Conservation (phyloP, 805 yeast species). For the Jamesozyma spencerorum region DNA sequence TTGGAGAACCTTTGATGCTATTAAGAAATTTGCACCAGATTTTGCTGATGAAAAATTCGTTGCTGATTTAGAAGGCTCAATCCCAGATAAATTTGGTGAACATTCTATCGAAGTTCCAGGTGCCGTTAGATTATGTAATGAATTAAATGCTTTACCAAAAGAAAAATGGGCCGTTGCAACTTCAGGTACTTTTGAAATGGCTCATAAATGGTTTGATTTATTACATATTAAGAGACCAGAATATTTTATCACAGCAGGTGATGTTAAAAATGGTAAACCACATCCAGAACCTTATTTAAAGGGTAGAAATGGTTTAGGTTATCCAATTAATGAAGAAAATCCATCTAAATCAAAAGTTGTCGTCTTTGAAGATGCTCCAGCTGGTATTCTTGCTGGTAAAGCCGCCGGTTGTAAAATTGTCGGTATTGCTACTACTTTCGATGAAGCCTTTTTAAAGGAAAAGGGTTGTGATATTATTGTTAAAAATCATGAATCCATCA, state of each 20-base stretch:
- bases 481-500: constrained; percentile 56
- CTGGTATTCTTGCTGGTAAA: constrained; percentile 76
- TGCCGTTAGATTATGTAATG: constrained; percentile 51
- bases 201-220: constrained; percentile 68
- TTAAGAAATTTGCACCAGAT: constrained; percentile 65
- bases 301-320: constrained; percentile 39
- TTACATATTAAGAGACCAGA: constrained; percentile 55
- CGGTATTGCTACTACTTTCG: constrained; percentile 77
- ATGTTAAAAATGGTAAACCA: constrained; percentile 74
- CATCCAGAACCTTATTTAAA: constrained; percentile 72
- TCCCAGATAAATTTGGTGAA: constrained; percentile 65
- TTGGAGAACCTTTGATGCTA: constrained; percentile 71
- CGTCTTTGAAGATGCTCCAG: constrained; percentile 85
- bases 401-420: constrained; percentile 75
- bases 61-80: constrained; percentile 56
- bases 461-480: constrained; percentile 81
- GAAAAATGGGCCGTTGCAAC: constrained; percentile 83
- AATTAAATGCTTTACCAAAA: constrained; percentile 42
- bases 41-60: constrained; percentile 59
- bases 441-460: constrained; percentile 54
- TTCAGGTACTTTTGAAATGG: constrained; percentile 69
- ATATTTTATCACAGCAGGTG: constrained; percentile 73
- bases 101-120: constrained; percentile 71
- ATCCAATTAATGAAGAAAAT: constrained; percentile 30
- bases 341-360: constrained; percentile 39